Conservation (phyloP, 768 basidiomycete species). For the Rhodotorula kratochvilovae region DNA sequence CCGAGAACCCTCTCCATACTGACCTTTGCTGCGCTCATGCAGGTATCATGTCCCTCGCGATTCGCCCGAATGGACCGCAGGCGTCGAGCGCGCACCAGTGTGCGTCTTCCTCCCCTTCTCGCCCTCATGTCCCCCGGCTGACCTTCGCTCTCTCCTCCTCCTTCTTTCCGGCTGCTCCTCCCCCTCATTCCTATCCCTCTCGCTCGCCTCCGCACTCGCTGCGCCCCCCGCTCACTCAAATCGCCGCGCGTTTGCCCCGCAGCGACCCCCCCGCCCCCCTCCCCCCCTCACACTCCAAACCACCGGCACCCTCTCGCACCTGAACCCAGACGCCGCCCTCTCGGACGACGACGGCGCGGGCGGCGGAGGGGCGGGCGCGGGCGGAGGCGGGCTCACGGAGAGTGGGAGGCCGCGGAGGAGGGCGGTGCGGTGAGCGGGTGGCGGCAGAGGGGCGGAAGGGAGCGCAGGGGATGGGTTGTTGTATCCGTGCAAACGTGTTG, state of each 20-base stretch:
- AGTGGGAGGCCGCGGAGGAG: conserved; percentile 1
- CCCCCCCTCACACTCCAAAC: background rate
- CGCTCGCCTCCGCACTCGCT: background rate
- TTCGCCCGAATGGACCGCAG: background rate
- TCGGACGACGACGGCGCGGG: background rate
- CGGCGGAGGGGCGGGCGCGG: background rate
- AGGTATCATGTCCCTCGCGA: conserved; percentile 3
- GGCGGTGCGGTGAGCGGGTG: background rate
- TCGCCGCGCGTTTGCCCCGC: background rate
- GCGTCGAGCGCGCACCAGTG: background rate
- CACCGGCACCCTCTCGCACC: background rate
- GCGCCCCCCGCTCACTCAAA: background rate
- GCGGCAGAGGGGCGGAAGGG: too few relatives aligned
- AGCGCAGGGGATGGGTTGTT: background rate
- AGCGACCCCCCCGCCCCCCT: background rate
- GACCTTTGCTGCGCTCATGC: too few relatives aligned
- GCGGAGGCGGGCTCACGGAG: background rate
- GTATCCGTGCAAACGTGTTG: background rate
- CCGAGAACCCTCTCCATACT: too few relatives aligned
- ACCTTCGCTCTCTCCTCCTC: background rate
- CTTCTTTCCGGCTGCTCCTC: background rate
- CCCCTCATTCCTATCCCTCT: background rate
- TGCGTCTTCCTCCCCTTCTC: background rate
- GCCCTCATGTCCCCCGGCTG: background rate
- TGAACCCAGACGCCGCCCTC: background rate